phyloP scores from a whole-genome alignment of 2,329 filamentous ascomycete genomes.

The Dothistroma septosporum region DNA sequence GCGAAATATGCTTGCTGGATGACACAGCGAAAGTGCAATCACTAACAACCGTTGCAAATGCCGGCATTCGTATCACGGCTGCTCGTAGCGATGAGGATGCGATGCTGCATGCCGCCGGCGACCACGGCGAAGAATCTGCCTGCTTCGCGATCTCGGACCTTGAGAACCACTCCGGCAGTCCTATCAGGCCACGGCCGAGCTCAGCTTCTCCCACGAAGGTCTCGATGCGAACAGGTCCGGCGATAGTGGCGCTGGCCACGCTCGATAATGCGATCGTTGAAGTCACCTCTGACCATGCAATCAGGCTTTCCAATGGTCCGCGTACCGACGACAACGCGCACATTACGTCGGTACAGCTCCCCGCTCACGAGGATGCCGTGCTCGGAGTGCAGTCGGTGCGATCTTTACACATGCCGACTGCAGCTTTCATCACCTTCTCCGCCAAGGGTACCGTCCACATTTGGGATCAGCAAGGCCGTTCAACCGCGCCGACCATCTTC shows the following conservation, averaged over 20 bases:
- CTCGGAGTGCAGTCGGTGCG: conserved; percentile 68
- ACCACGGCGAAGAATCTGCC: conserved; percentile 57
- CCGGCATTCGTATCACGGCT: conserved; percentile 65
- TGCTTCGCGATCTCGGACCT: conserved; percentile 42
- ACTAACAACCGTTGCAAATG: conserved; percentile 61
- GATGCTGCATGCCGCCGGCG: conserved; percentile 65
- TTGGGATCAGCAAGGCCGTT: conserved; percentile 72
- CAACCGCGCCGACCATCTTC: conserved; percentile 56
- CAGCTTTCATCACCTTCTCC: conserved; percentile 87
- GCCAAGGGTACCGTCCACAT: conserved; percentile 73
- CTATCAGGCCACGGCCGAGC: conserved; percentile 17
- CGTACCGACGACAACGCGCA: conserved; percentile 7
- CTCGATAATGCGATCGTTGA: conserved; percentile 34
- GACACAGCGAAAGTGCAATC: conserved; percentile 69
- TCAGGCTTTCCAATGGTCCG: conserved; percentile 17
- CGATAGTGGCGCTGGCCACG: conserved; percentile 38
- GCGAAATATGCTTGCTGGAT: conserved; percentile 84
- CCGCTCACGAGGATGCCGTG: conserved; percentile 56
- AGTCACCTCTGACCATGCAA: conserved; percentile 26
- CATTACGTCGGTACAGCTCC: conserved; percentile 39
- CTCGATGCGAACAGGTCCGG: conserved; percentile 6
- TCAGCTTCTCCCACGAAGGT: conserved; percentile 20
- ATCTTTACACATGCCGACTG: conserved; percentile 56
- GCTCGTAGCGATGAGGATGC: conserved; percentile 57
- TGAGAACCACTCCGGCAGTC: conserved; percentile 25